Percentiles rank a stretch among this genome's conserved stretches.
Conservation (phyloP, 2,329 filamentous ascomycete species). For the Rhinocladiella mackenziei region DNA sequence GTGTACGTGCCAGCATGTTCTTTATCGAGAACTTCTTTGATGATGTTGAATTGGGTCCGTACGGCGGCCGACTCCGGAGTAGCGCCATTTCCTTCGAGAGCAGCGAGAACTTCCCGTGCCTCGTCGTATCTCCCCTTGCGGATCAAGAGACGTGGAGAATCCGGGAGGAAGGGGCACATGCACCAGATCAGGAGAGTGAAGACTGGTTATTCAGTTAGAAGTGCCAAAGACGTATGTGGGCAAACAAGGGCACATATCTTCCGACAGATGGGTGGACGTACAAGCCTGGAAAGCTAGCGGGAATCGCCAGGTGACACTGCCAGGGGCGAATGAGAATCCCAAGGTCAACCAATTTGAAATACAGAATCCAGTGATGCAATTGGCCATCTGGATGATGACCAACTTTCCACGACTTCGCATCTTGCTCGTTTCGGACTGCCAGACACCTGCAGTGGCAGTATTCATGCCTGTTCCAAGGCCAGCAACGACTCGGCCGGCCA, state of each 20-base stretch:
- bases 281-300: constrained; percentile 56
- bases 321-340: constrained; percentile 51
- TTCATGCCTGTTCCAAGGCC: constrained; percentile 36
- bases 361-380: constrained; percentile 46
- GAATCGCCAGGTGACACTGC: constrained; percentile 51
- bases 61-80: constrained; percentile 32
- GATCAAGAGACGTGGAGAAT: constrained; percentile 58
- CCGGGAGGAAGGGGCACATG: constrained; percentile 35
- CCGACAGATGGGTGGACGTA: constrained; percentile 3
- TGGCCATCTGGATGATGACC: constrained; percentile 52
- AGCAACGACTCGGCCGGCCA: constrained; percentile 47
- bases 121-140: constrained; percentile 53
- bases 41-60: constrained; percentile 34
- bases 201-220: constrained; percentile 28
- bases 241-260: neutral
- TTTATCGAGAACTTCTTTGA: constrained; percentile 40
- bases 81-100: constrained; percentile 33
- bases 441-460: constrained; percentile 41
- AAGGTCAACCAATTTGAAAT: constrained; percentile 51
- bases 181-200: constrained; percentile 51
- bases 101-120: constrained; percentile 45
- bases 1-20: constrained; percentile 45
- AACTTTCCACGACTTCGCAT: constrained; percentile 49
- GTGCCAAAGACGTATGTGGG: neutral
- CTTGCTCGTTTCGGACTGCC: constrained; percentile 47